A percentile compares a stretch with the other conserved stretches of the same genome.
Evolutionary conservation across 2,329 filamentous ascomycete species (phyloP).

Genomic region (Helicocarpus griseus): DNA sequence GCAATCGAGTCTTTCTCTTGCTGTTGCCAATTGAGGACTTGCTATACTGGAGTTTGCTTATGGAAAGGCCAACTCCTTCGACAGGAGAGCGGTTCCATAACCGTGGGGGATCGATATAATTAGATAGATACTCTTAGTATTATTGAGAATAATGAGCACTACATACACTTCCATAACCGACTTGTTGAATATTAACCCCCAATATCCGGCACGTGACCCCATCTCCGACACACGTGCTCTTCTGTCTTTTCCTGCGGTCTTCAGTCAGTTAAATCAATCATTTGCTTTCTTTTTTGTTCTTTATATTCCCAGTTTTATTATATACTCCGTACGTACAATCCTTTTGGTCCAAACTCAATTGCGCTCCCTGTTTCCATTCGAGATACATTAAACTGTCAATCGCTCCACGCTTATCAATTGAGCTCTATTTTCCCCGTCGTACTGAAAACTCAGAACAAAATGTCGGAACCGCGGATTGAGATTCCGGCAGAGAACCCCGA

Average conservation of each 20-base stretch:
- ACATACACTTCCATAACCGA: no score
- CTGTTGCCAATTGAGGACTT: constrained; percentile 44
- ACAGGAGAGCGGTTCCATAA: constrained; percentile 33
- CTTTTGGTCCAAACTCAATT: neutral
- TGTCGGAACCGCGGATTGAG: constrained; percentile 10
- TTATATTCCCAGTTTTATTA: no score
- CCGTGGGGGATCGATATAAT: neutral
- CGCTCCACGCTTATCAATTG: neutral
- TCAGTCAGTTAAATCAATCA: no score
- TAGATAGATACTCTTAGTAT: neutral
- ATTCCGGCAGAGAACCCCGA: constrained; percentile 12
- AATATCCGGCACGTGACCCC: no score
- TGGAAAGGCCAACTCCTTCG: constrained; percentile 45
- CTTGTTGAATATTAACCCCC: no score
- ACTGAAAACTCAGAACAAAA: neutral
- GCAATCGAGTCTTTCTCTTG: constrained; percentile 42
- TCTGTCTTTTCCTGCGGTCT: no score
- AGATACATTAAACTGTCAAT: neutral
- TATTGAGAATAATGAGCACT: neutral
- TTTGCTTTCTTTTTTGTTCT: neutral
- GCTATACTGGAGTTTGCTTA: constrained; percentile 38
- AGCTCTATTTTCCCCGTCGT: neutral
- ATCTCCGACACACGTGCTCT: no score
- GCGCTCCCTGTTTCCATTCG: neutral
- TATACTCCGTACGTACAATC: neutral